Percentiles rank a stretch among this genome's conserved stretches.
Conservation (phyloP, 306 rosid species). For the Gillenia trifoliata region DNA sequence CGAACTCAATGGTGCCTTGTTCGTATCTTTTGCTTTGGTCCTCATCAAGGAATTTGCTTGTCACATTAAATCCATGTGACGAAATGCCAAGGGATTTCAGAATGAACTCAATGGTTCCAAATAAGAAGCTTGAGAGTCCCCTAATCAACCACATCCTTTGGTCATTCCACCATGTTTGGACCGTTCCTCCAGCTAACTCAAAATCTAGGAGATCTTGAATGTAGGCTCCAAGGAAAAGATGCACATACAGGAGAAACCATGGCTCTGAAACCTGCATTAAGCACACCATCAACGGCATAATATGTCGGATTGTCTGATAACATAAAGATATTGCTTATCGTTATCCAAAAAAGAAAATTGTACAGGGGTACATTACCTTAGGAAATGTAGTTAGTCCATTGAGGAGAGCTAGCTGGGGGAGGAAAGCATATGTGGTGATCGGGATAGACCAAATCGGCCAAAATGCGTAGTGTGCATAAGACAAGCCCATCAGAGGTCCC, state of each 20-base stretch:
- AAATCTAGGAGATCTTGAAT: constrained; percentile 31
- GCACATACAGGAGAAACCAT: constrained; percentile 26
- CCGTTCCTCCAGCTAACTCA: constrained; percentile 17
- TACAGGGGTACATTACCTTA: constrained; percentile 1
- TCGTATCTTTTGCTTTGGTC: constrained; percentile 43
- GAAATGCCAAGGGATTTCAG: constrained; percentile 25
- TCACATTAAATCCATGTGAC: constrained; percentile 22
- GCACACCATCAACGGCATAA: too few species aligned
- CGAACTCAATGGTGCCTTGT: constrained; percentile 30
- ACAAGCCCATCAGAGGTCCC: constrained; percentile 32
- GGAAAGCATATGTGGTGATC: constrained; percentile 24
- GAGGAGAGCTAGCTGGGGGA: constrained; percentile 37
- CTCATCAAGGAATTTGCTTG: constrained; percentile 29
- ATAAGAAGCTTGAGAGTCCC: constrained; percentile 24
- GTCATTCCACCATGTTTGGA: constrained; percentile 42
- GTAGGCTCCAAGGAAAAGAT: constrained; percentile 33
- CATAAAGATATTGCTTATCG: too few species aligned
- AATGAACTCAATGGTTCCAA: constrained; percentile 25
- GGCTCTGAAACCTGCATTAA: constrained; percentile 23
- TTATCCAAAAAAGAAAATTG: not conserved
- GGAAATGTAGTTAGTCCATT: constrained; percentile 37
- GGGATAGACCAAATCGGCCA: constrained; percentile 37
- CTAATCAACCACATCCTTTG: constrained; percentile 49
- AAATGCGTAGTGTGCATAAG: constrained; percentile 21
- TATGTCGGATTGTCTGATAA: too few species aligned